Percentiles rank a stretch among this genome's conserved stretches.
These are phyloP conservation scores for Didymella glomerata DNA, from an alignment of 2,329 filamentous ascomycete species.

Conservation along the genomic window DNA sequence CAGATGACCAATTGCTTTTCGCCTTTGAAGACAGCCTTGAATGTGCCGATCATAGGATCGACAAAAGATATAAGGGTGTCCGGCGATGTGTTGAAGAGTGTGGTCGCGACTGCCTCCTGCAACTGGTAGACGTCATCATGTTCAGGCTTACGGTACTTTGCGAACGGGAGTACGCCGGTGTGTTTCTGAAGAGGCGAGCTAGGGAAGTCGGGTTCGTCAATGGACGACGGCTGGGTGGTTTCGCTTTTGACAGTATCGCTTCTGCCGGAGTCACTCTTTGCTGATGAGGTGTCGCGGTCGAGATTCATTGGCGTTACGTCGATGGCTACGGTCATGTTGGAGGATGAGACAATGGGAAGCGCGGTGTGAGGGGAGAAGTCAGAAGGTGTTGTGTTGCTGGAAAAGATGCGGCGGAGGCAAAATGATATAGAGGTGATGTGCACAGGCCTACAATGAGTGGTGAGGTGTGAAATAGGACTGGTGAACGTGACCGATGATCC, in stretches of 20 bases:
- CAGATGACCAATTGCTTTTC: constrained; percentile 29
- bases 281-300: not conserved
- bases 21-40: constrained; percentile 28
- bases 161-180: constrained; percentile 23
- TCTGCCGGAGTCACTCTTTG: not conserved
- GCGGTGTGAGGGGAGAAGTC: not conserved
- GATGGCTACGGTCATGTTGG: not conserved
- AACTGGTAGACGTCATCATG: constrained; percentile 13
- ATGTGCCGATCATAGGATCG: constrained; percentile 18
- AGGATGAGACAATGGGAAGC: not conserved
- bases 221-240: constrained; percentile 9
- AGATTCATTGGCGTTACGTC: not conserved
- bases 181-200: not conserved
- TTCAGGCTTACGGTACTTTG: constrained; percentile 8
- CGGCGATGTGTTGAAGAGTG: constrained; percentile 21
- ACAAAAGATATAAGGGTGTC: constrained; percentile 21
- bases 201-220: not conserved
- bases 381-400: not conserved
- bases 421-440: not conserved
- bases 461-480: not conserved
- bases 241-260: constrained; percentile 1
- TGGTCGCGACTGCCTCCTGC: constrained; percentile 30
- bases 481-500: constrained; percentile 6
- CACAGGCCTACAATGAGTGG: not conserved
- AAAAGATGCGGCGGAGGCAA: not conserved